Conservation (phyloP, 225 moss, liverwort and hornwort species). For the Climacium dendroides region DNA sequence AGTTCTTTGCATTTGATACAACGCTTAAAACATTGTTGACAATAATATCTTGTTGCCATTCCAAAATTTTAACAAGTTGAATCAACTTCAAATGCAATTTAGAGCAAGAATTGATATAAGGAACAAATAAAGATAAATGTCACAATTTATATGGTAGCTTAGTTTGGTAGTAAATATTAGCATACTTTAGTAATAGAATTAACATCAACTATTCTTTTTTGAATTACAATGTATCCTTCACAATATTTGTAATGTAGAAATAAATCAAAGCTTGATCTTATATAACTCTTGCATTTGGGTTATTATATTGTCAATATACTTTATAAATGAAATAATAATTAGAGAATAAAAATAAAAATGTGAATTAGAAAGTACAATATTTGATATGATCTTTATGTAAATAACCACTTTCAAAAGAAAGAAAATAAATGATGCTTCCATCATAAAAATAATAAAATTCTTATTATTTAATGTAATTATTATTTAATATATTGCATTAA, state of each 20-base stretch:
- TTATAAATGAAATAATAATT: not conserved
- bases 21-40: not conserved
- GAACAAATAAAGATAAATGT: not conserved
- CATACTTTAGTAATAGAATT: not conserved
- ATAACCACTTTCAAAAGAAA: not conserved
- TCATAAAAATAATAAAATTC: not conserved
- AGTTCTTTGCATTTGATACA: not conserved
- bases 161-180: not conserved
- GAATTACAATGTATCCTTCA: not conserved
- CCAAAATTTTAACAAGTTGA: not conserved
- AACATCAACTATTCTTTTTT: not conserved
- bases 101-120: not conserved
- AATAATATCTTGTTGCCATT: not conserved
- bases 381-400: not conserved
- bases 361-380: not conserved
- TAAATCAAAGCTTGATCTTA: not conserved
- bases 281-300: not conserved
- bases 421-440: not conserved
- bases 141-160: not conserved
- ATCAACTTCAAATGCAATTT: not conserved
- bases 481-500: not conserved
- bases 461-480: not conserved
- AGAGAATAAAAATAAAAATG: not conserved
- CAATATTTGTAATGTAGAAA: not conserved
- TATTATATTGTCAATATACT: not conserved